These are phyloP conservation scores for Mycosphaerelloides madeirae DNA, from an alignment of 2,329 filamentous ascomycete genomes.

Conservation along the genomic window DNA sequence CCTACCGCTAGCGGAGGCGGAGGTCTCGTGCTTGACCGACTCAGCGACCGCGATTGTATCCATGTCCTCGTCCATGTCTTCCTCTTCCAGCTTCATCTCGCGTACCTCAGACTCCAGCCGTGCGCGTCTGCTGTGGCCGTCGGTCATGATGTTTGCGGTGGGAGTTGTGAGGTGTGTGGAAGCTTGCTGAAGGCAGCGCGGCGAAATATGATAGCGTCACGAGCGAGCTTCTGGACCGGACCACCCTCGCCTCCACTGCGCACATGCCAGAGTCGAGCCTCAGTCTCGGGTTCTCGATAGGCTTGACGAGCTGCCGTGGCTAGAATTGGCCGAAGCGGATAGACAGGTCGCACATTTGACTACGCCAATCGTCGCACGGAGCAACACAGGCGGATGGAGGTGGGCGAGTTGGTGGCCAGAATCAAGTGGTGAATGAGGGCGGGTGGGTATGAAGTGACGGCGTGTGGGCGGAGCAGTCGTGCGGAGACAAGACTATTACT, in stretches of 20 bases:
- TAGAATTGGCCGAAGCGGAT: too few species aligned
- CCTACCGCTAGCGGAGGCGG: conserved; percentile 18
- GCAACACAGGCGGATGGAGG: neutral
- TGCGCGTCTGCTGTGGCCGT: conserved; percentile 33
- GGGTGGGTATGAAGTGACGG: too few species aligned
- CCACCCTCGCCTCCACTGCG: conserved; percentile 1
- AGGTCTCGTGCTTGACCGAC: conserved; percentile 21
- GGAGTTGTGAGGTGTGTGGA: conserved; percentile 21
- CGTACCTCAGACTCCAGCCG: conserved; percentile 42
- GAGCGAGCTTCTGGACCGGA: conserved; percentile 3
- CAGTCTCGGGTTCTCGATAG: neutral
- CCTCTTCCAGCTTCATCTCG: conserved; percentile 44
- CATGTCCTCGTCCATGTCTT: conserved; percentile 26
- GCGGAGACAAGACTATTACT: neutral
- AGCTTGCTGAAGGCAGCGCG: conserved; percentile 7
- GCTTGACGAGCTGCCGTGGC: too few species aligned
- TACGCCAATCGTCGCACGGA: neutral
- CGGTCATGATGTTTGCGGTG: conserved; percentile 35
- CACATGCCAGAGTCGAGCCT: conserved; percentile 15
- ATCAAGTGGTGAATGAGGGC: too few species aligned
- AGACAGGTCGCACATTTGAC: too few species aligned
- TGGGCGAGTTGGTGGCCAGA: neutral
- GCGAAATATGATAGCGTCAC: conserved; percentile 13
- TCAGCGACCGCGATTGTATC: conserved; percentile 23
- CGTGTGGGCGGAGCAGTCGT: too few species aligned